Evolutionary conservation across 176 grass and related monocot genomes (phyloP).

Genomic region (Ensete glaucum): DNA sequence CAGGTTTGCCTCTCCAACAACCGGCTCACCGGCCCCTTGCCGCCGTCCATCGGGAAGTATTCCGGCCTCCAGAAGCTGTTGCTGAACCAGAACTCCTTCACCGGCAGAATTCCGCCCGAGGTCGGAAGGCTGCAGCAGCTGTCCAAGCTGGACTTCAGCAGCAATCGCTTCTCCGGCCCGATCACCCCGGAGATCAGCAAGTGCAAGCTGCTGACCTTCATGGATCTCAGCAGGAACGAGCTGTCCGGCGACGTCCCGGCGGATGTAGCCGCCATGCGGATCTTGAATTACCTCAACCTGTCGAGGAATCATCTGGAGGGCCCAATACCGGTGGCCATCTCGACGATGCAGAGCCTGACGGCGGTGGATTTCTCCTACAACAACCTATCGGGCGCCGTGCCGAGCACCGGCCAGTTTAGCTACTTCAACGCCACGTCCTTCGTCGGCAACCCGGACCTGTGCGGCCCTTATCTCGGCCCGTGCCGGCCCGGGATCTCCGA

Average conservation of each 20-base stretch:
- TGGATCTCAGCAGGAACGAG: conserved; percentile 72
- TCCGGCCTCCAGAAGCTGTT: conserved; percentile 69
- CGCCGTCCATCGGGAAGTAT: conserved; percentile 62
- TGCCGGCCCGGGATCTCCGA: conserved; percentile 32
- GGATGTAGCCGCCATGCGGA: conserved; percentile 57
- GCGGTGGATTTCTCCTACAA: conserved; percentile 98
- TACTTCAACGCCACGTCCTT: conserved; percentile 97
- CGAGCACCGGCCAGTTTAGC: conserved; percentile 78
- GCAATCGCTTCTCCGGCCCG: conserved; percentile 42
- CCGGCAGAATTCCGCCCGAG: conserved; percentile 50
- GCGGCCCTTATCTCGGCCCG: conserved; percentile 55
- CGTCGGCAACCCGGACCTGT: conserved; percentile 58
- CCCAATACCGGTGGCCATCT: conserved; percentile 55
- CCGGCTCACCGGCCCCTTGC: conserved; percentile 62
- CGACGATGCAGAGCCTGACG: conserved; percentile 90
- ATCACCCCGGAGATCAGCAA: conserved; percentile 59
- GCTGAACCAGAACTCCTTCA: conserved; percentile 74
- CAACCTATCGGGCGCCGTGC: conserved; percentile 80
- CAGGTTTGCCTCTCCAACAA: conserved; percentile 84
- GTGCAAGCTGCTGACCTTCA: conserved; percentile 69
- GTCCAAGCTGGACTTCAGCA: conserved; percentile 68
- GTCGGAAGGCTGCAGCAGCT: conserved; percentile 66
- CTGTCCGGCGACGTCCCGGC: conserved; percentile 56
- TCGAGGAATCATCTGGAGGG: conserved; percentile 70
- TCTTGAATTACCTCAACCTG: conserved; percentile 88